A percentile compares a stretch with the other conserved stretches of the same genome.
These are phyloP conservation scores for Sorghum bicolor DNA, from an alignment of 176 grass and related monocot genomes.

Conservation along the genomic window DNA sequence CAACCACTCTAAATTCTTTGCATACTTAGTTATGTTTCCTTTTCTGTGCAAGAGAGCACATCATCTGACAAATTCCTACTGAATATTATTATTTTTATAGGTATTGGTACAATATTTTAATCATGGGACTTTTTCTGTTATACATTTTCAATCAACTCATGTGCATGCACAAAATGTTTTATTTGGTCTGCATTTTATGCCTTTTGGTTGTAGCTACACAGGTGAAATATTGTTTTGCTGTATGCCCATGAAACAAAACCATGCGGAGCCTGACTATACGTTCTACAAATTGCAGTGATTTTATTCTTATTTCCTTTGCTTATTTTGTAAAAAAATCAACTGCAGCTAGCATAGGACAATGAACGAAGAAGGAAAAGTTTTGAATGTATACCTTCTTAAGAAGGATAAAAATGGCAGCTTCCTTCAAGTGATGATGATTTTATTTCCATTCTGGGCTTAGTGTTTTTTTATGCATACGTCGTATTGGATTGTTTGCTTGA, in stretches of 20 bases:
- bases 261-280: not conserved
- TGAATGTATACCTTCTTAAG: not conserved
- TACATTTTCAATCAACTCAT: not conserved
- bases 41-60: not conserved
- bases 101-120: not conserved
- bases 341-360: not conserved
- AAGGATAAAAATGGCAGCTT: not conserved
- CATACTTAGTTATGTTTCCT: not conserved
- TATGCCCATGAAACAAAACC: not conserved
- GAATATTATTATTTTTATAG: not conserved
- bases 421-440: not conserved
- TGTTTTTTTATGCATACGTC: not conserved
- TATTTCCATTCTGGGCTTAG: not conserved
- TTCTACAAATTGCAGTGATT: not conserved
- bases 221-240: not conserved
- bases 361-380: not conserved
- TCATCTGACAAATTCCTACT: not conserved
- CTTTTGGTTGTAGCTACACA: not conserved
- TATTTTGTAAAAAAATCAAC: not conserved
- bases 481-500: not conserved
- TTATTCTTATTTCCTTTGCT: not conserved
- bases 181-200: not conserved
- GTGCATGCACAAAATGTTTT: not conserved
- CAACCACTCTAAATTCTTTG: not conserved
- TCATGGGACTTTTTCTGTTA: not conserved